Conservation (phyloP, 2,329 filamentous ascomycete species). For the Penicillium sp. region DNA sequence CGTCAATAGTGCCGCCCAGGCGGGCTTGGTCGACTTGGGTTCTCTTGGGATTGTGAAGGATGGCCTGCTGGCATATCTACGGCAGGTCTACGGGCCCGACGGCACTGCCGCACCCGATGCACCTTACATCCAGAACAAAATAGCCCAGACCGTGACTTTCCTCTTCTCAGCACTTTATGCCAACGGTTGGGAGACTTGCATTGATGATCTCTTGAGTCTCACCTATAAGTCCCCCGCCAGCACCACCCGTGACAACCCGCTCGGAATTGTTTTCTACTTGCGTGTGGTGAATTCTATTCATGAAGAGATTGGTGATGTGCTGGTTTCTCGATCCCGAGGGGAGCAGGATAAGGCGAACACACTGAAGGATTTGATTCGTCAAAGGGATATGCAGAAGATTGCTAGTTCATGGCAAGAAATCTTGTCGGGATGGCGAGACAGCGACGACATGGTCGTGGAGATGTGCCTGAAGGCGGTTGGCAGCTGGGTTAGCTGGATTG, state of each 20-base stretch:
- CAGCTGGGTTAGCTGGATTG: constrained; percentile 98
- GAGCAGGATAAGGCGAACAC: constrained; percentile 84
- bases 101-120: constrained; percentile 62
- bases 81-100: constrained; percentile 65
- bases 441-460: constrained; percentile 72
- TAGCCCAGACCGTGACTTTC: constrained; percentile 92
- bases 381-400: constrained; percentile 83
- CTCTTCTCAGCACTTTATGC: constrained; percentile 86
- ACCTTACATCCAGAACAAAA: constrained; percentile 84
- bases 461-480: constrained; percentile 88
- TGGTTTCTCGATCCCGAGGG: constrained; percentile 71
- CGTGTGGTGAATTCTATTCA: constrained; percentile 86
- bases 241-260: constrained; percentile 63
- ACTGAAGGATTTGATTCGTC: constrained; percentile 85
- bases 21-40: constrained; percentile 68
- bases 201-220: constrained; percentile 82
- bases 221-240: constrained; percentile 61
- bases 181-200: constrained; percentile 81
- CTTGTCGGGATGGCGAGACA: constrained; percentile 69
- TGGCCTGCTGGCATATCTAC: constrained; percentile 75
- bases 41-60: constrained; percentile 75
- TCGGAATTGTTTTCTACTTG: constrained; percentile 81
- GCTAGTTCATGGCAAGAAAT: constrained; percentile 90
- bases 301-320: constrained; percentile 93
- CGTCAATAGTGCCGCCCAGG: constrained; percentile 86